Conservation (phyloP, 225 moss, liverwort and hornwort genomes). For the Pseudoscleropodium purum region DNA sequence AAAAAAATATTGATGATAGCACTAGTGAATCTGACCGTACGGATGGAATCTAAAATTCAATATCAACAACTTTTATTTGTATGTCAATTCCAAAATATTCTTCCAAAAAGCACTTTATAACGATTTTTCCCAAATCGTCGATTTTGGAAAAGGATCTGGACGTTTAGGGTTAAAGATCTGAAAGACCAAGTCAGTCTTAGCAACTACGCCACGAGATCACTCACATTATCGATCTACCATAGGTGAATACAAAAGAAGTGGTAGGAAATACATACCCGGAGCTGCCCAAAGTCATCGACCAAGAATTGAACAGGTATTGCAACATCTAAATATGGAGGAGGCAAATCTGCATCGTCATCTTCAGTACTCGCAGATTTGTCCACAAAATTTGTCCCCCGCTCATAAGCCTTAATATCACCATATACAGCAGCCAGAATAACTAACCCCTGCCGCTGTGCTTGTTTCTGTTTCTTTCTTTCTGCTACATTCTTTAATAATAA, state of each 20-base stretch:
- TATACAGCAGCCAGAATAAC: slow-evolving; percentile 79
- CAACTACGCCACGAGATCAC: not conserved
- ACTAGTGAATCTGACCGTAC: too few relatives aligned
- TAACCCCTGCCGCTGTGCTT: slow-evolving; percentile 75
- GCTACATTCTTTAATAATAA: slow-evolving; percentile 72
- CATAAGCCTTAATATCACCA: slow-evolving; percentile 59
- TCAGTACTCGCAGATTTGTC: slow-evolving; percentile 28
- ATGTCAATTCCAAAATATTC: too few relatives aligned
- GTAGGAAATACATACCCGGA: slow-evolving; percentile 37
- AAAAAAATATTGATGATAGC: too few relatives aligned
- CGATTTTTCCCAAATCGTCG: too few relatives aligned
- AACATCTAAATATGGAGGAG: slow-evolving; percentile 83
- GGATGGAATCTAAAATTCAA: too few relatives aligned
- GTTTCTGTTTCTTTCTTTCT: slow-evolving; percentile 85
- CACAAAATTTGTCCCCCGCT: slow-evolving; percentile 21
- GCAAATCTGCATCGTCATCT: slow-evolving; percentile 66
- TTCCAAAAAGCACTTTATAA: too few relatives aligned
- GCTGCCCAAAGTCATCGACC: slow-evolving; percentile 84
- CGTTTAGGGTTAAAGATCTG: too few relatives aligned
- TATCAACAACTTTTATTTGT: too few relatives aligned
- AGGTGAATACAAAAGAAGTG: not conserved
- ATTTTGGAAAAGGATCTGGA: too few relatives aligned
- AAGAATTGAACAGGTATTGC: slow-evolving; percentile 90
- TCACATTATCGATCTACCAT: not conserved
- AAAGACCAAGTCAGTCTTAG: not conserved